phyloP scores from a whole-genome alignment of 352 stramenopile genomes.

The Pelagophyceae sp. region DNA sequence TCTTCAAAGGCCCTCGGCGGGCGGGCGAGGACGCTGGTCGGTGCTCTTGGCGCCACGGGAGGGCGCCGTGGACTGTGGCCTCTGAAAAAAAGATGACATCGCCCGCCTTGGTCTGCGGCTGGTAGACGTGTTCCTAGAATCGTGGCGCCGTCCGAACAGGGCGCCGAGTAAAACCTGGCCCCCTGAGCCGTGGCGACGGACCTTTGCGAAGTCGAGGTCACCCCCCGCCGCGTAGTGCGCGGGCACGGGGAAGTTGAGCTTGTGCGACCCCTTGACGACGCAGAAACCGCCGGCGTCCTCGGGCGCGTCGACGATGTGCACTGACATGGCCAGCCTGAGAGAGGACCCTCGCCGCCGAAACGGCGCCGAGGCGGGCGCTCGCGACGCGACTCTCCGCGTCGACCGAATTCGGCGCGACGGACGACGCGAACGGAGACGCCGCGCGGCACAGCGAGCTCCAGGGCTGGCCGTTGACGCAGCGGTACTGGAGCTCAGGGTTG shows the following conservation, averaged over 20 bases:
- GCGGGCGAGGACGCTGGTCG: no score
- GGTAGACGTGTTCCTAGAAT: conserved; percentile 51
- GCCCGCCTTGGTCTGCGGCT: conserved; percentile 56
- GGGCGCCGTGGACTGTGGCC: conserved; percentile 59
- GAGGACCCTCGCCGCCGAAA: no score
- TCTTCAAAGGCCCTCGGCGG: no score
- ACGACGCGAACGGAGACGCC: no score
- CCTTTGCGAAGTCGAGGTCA: conserved; percentile 32
- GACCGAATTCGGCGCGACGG: no score
- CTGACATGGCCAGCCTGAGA: conserved; percentile 42
- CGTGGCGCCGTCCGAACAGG: no score
- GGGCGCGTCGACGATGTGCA: conserved; percentile 59
- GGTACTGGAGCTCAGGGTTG: conserved; percentile 31
- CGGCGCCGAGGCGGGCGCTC: no score
- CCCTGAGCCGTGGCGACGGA: no score
- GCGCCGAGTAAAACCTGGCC: no score
- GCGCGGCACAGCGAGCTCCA: conserved; percentile 27
- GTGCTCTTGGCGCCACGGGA: conserved; percentile 45
- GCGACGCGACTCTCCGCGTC: no score
- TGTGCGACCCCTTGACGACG: conserved; percentile 60
- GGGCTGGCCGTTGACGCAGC: conserved; percentile 27
- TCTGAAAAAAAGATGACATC: conserved; percentile 64
- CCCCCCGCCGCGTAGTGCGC: conserved; percentile 51
- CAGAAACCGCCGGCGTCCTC: conserved; percentile 58
- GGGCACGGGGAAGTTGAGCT: conserved; percentile 61